A percentile compares a stretch with the other conserved stretches of the same genome.
Evolutionary conservation across 306 rosid genomes (phyloP).

Genomic region (Vigna trinervia): DNA sequence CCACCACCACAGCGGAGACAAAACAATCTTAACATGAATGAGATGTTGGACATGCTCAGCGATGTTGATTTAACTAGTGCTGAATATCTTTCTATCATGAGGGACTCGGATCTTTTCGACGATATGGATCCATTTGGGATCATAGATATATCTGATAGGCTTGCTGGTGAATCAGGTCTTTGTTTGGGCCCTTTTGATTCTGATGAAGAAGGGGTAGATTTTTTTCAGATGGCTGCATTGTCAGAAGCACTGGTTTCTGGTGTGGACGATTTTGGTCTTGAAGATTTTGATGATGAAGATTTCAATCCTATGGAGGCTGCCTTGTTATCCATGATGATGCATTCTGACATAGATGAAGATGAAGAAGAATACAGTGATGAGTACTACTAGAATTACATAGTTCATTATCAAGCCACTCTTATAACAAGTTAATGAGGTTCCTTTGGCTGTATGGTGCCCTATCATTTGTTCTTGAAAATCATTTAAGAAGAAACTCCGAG

Average conservation of each 20-base stretch:
- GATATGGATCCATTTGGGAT: slow-evolving; percentile 48
- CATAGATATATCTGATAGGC: slow-evolving; percentile 46
- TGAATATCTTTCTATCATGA: slow-evolving; percentile 48
- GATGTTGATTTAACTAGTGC: slow-evolving; percentile 48
- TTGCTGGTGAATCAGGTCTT: slow-evolving; percentile 45
- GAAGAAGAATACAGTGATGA: slow-evolving; percentile 35
- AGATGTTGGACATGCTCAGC: slow-evolving; percentile 47
- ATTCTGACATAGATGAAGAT: slow-evolving; percentile 37
- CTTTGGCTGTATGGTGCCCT: slow-evolving; percentile 24
- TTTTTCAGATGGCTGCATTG: slow-evolving; percentile 45
- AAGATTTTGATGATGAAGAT: slow-evolving; percentile 40
- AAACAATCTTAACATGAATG: slow-evolving; percentile 35
- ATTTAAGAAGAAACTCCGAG: slow-evolving; percentile 7
- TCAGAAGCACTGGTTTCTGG: slow-evolving; percentile 44
- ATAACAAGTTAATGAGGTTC: slow-evolving; percentile 23
- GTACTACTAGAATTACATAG: slow-evolving; percentile 33
- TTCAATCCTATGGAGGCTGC: slow-evolving; percentile 47
- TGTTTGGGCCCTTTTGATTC: slow-evolving; percentile 44
- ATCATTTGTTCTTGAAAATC: slow-evolving; percentile 16
- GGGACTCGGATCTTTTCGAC: slow-evolving; percentile 22
- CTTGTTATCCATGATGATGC: slow-evolving; percentile 51
- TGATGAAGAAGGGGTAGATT: slow-evolving; percentile 33
- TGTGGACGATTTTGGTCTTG: slow-evolving; percentile 42
- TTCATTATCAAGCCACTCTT: background rate
- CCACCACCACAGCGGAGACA: slow-evolving; percentile 50